phyloP scores from a whole-genome alignment of 179 eudicot genomes.

The Heliamphora pulchella region DNA sequence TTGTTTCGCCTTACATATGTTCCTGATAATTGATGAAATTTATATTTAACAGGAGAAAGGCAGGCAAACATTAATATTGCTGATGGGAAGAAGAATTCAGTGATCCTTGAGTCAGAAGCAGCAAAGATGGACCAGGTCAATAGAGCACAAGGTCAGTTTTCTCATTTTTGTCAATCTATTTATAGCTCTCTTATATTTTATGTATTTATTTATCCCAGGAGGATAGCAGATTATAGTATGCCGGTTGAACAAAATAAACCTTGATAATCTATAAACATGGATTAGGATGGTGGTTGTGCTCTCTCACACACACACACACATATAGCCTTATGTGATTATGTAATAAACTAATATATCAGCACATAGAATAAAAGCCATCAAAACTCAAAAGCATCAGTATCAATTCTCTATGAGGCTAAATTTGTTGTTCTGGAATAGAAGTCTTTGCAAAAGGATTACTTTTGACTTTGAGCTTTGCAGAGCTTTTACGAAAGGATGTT shows the following conservation, averaged over 20 bases:
- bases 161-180: background rate
- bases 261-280: background rate
- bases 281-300: no score
- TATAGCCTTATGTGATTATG: no score
- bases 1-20: background rate
- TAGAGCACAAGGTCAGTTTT: constrained; percentile 55
- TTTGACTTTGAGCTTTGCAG: background rate
- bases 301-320: no score
- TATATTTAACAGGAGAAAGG: constrained; percentile 50
- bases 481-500: background rate
- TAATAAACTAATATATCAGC: no score
- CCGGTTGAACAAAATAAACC: background rate
- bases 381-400: no score
- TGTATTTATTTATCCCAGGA: background rate
- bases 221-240: background rate
- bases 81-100: constrained; percentile 44
- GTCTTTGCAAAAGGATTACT: background rate
- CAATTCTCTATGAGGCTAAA: no score
- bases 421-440: no score
- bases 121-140: constrained; percentile 59
- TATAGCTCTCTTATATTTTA: background rate
- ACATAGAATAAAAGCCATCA: no score
- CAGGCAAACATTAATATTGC: constrained; percentile 55
- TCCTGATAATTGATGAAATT: constrained; percentile 26
- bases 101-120: constrained; percentile 80